These are phyloP conservation scores for Capronia epimyces DNA, from an alignment of 2,329 filamentous ascomycete genomes.

Conservation along the genomic window DNA sequence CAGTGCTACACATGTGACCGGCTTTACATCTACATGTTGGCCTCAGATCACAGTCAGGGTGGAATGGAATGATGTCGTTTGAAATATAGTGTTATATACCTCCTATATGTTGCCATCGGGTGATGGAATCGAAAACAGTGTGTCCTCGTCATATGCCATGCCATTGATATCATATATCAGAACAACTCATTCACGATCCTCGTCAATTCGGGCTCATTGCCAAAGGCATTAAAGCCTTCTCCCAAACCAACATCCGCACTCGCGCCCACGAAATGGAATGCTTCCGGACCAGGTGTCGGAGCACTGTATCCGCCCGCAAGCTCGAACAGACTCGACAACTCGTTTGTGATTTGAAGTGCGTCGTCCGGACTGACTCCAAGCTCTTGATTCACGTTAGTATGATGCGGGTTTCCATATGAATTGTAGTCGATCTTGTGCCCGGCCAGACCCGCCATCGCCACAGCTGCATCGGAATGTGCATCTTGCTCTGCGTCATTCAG, in stretches of 20 bases:
- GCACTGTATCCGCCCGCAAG: slow-evolving; percentile 52
- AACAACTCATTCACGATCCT: slow-evolving; percentile 57
- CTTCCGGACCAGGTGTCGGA: slow-evolving; percentile 33
- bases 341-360: slow-evolving; percentile 55
- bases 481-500: slow-evolving; percentile 41
- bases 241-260: slow-evolving; percentile 30
- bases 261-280: slow-evolving; percentile 26
- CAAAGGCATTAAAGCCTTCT: slow-evolving; percentile 36
- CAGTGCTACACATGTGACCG: too few species aligned
- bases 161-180: slow-evolving; percentile 36
- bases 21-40: too few species aligned
- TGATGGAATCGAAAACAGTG: too few species aligned
- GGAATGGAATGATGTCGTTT: too few species aligned
- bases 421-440: slow-evolving; percentile 57
- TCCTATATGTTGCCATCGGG: too few species aligned
- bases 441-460: slow-evolving; percentile 61
- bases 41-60: too few species aligned
- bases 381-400: slow-evolving; percentile 32
- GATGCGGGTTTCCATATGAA: slow-evolving; percentile 38
- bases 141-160: background rate
- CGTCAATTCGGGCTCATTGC: slow-evolving; percentile 55
- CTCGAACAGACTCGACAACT: slow-evolving; percentile 59
- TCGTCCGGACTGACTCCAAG: slow-evolving; percentile 53
- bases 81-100: too few species aligned
- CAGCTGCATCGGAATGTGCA: slow-evolving; percentile 56